These are phyloP conservation scores for Phytophthora crassamura DNA, from an alignment of 352 stramenopile genomes.

Conservation along the genomic window DNA sequence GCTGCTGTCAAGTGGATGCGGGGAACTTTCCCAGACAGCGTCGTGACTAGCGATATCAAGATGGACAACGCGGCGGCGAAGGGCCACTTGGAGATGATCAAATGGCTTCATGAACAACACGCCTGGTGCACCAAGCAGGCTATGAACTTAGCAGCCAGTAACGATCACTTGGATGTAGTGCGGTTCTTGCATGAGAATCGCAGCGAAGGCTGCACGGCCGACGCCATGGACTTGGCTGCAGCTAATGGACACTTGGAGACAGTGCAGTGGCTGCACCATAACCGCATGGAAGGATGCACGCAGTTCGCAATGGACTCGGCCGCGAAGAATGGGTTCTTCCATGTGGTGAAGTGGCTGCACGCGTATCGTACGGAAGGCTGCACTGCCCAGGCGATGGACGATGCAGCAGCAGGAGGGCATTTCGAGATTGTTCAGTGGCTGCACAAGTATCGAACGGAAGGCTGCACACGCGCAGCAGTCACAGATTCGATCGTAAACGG, in stretches of 20 bases:
- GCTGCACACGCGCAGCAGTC: slow-evolving; percentile 8
- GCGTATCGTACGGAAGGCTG: slow-evolving; percentile 27
- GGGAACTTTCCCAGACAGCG: slow-evolving; percentile 19
- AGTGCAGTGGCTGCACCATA: slow-evolving; percentile 27
- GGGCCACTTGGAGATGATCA: slow-evolving; percentile 36
- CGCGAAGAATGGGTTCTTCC: slow-evolving; percentile 25
- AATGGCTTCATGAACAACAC: slow-evolving; percentile 31
- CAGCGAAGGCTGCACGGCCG: slow-evolving; percentile 18
- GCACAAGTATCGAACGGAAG: not conserved
- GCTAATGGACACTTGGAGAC: slow-evolving; percentile 26
- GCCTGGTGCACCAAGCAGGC: slow-evolving; percentile 28
- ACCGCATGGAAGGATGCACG: slow-evolving; percentile 27
- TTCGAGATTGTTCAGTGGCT: slow-evolving; percentile 24
- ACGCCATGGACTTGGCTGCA: slow-evolving; percentile 26
- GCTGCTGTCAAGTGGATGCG: slow-evolving; percentile 34
- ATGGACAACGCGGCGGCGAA: slow-evolving; percentile 36
- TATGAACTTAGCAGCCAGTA: slow-evolving; percentile 18
- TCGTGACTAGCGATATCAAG: slow-evolving; percentile 20
- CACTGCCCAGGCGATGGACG: slow-evolving; percentile 31
- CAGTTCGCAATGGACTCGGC: slow-evolving; percentile 21
- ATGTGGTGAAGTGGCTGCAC: slow-evolving; percentile 37
- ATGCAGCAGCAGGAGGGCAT: slow-evolving; percentile 35
- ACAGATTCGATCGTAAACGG: slow-evolving; percentile 10
- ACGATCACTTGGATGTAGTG: slow-evolving; percentile 30
- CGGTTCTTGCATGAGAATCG: slow-evolving; percentile 25